These are phyloP conservation scores for Caloboletus firmus DNA, from an alignment of 1,284 basidiomycete genomes.

Conservation along the genomic window DNA sequence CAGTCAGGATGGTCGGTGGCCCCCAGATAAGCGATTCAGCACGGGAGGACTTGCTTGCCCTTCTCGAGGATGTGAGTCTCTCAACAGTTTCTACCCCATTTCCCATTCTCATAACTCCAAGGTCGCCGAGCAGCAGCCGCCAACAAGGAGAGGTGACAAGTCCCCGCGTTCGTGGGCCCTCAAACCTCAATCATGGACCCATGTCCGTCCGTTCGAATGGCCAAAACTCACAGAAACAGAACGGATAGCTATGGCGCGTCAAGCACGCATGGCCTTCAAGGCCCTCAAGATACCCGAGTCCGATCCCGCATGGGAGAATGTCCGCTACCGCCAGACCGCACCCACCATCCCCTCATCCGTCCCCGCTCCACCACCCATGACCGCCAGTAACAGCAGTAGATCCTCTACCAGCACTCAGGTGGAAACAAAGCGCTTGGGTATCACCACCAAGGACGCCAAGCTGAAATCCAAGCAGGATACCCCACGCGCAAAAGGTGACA, in stretches of 20 bases:
- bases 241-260: slow-evolving; percentile 46
- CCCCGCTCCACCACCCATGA: slow-evolving; percentile 14
- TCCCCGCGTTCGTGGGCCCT: slow-evolving; percentile 50
- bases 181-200: slow-evolving; percentile 55
- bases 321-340: slow-evolving; percentile 33
- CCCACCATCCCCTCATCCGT: slow-evolving; percentile 9
- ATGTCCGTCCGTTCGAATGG: slow-evolving; percentile 68
- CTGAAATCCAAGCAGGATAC: slow-evolving; percentile 44
- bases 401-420: slow-evolving; percentile 27
- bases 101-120: slow-evolving; percentile 26
- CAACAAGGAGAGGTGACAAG: slow-evolving; percentile 37
- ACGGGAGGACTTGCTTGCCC: slow-evolving; percentile 42
- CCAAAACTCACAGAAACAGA: slow-evolving; percentile 47
- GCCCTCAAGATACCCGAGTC: slow-evolving; percentile 52
- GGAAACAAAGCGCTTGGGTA: slow-evolving; percentile 43
- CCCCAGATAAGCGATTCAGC: slow-evolving; percentile 34
- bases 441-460: slow-evolving; percentile 44
- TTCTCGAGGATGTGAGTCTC: slow-evolving; percentile 50
- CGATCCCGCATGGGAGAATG: slow-evolving; percentile 56
- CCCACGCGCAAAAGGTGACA: slow-evolving; percentile 43
- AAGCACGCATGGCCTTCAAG: slow-evolving; percentile 47
- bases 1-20: slow-evolving; percentile 44
- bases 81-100: background rate
- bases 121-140: slow-evolving; percentile 49
- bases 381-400: slow-evolving; percentile 18